phyloP scores from a whole-genome alignment of 2,329 filamentous ascomycete genomes.

The Aspergillus sp. region DNA sequence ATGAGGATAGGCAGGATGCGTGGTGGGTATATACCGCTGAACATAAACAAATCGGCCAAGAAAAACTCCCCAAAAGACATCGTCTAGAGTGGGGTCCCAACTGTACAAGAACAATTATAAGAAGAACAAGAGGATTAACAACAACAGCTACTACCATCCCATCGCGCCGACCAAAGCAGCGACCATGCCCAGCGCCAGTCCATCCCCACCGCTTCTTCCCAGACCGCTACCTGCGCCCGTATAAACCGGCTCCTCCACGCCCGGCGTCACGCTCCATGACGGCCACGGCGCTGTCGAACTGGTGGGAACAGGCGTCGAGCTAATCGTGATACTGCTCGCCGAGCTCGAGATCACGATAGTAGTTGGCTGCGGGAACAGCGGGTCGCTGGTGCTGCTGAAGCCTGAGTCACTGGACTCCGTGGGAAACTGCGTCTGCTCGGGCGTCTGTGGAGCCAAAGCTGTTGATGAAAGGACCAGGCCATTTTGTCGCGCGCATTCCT shows the following conservation, averaged over 20 bases:
- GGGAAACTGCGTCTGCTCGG: neutral
- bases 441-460: neutral
- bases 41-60: neutral
- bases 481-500: slow-evolving; percentile 4
- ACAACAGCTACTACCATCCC: neutral
- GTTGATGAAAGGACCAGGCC: neutral
- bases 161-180: neutral
- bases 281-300: slow-evolving; percentile 1
- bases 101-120: neutral
- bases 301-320: slow-evolving; percentile 5
- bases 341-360: neutral
- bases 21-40: slow-evolving; percentile 8
- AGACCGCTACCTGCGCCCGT: neutral
- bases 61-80: neutral
- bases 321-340: slow-evolving; percentile 9
- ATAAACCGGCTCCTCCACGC: neutral
- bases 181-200: neutral
- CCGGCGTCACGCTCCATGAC: neutral
- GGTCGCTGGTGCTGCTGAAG: neutral
- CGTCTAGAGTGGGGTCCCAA: neutral
- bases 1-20: neutral
- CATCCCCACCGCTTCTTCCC: neutral
- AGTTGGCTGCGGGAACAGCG: neutral
- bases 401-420: neutral
- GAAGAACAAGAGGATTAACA: neutral